These are phyloP conservation scores for Russula dissimulans DNA, from an alignment of 768 basidiomycete species.

Conservation along the genomic window DNA sequence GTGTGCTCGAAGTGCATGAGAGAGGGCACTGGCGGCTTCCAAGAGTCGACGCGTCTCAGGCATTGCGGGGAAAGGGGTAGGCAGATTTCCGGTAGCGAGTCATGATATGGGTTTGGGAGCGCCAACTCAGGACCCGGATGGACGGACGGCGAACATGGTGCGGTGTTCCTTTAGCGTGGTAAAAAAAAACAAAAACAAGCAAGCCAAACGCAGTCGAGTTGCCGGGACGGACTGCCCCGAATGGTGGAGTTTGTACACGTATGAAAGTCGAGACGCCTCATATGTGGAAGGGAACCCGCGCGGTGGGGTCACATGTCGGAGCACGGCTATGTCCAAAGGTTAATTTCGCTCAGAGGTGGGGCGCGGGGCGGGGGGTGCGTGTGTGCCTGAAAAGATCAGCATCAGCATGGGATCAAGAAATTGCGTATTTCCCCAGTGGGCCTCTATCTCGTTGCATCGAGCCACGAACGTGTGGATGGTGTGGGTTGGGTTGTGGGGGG, in stretches of 20 bases:
- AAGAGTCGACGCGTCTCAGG: constrained; percentile 65
- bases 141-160: constrained; percentile 1
- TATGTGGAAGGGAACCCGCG: not conserved
- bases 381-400: constrained; percentile 8
- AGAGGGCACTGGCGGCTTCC: constrained; percentile 71
- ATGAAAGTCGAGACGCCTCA: constrained; percentile 1
- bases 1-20: constrained; percentile 44
- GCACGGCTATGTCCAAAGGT: constrained; percentile 4
- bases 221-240: constrained; percentile 15
- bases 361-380: not conserved
- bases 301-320: constrained; percentile 14
- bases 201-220: not conserved
- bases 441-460: too few relatives aligned
- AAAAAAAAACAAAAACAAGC: not conserved
- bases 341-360: constrained; percentile 10
- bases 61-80: constrained; percentile 35
- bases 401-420: constrained; percentile 1
- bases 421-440: not conserved
- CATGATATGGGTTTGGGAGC: constrained; percentile 39
- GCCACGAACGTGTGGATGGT: too few relatives aligned
- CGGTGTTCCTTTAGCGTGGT: constrained; percentile 1
- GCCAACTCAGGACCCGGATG: constrained; percentile 11
- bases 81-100: constrained; percentile 33
- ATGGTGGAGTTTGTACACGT: constrained; percentile 14
- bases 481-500: too few relatives aligned